These are phyloP conservation scores for Lactifluus pinguis DNA, from an alignment of 768 basidiomycete genomes.

Conservation along the genomic window DNA sequence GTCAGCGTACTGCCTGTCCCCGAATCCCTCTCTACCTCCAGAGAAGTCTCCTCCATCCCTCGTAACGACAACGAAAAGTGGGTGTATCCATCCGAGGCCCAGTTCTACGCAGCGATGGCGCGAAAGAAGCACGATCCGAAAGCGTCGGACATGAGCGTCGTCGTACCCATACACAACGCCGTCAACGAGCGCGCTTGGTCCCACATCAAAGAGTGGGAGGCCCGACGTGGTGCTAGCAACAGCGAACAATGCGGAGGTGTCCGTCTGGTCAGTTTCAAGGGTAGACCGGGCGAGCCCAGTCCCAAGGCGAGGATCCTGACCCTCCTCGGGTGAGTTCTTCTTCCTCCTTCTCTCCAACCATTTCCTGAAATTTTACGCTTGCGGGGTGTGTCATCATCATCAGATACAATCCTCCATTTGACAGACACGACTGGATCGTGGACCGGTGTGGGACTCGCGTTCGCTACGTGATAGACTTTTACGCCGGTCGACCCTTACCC, in stretches of 20 bases:
- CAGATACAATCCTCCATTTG: constrained; percentile 92
- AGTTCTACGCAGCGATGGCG: constrained; percentile 96
- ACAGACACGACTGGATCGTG: constrained; percentile 95
- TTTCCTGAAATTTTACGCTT: neutral
- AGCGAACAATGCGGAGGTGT: constrained; percentile 75
- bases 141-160: constrained; percentile 84
- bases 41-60: constrained; percentile 86
- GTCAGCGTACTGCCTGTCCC: neutral
- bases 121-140: constrained; percentile 89
- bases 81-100: constrained; percentile 98
- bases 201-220: constrained; percentile 48
- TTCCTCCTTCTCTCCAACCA: neutral
- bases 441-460: constrained; percentile 85
- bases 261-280: constrained; percentile 85
- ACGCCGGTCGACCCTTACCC: constrained; percentile 61
- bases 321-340: constrained; percentile 65
- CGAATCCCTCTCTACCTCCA: constrained; percentile 48
- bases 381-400: neutral
- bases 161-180: constrained; percentile 98
- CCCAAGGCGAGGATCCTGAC: constrained; percentile 77
- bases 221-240: constrained; percentile 42
- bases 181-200: constrained; percentile 74
- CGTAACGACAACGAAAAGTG: constrained; percentile 63
- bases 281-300: constrained; percentile 69
- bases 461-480: constrained; percentile 98